phyloP scores from a whole-genome alignment of 2,329 filamentous ascomycete species.

The Alternaria novae-zelandiae region DNA sequence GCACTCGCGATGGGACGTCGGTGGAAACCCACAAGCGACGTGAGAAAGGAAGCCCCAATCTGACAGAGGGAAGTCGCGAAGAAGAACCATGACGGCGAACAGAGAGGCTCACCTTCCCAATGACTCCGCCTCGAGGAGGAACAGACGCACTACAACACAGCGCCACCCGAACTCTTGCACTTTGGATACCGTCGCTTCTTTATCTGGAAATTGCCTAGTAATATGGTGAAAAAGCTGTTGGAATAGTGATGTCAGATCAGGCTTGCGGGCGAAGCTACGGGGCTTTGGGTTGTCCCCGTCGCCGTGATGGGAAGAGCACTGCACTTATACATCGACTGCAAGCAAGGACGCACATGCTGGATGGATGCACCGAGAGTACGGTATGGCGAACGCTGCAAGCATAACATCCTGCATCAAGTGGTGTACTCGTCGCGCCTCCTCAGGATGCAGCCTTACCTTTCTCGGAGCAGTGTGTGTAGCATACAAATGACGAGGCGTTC shows the following conservation, averaged over 20 bases:
- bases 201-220: slow-evolving; percentile 14
- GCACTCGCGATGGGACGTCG: slow-evolving; percentile 23
- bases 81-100: slow-evolving; percentile 6
- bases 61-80: slow-evolving; percentile 22
- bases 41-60: slow-evolving; percentile 27
- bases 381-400: slow-evolving; percentile 28
- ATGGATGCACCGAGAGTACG: slow-evolving; percentile 35
- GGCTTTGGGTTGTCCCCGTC: slow-evolving; percentile 29
- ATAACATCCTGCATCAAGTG: slow-evolving; percentile 36
- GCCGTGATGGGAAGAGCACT: slow-evolving; percentile 30
- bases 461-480: slow-evolving; percentile 38
- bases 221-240: slow-evolving; percentile 44
- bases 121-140: slow-evolving; percentile 13
- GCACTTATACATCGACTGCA: slow-evolving; percentile 39
- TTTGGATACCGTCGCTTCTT: neutral
- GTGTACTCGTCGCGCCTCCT: slow-evolving; percentile 38
- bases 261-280: slow-evolving; percentile 30
- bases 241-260: slow-evolving; percentile 42
- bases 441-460: slow-evolving; percentile 35
- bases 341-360: slow-evolving; percentile 21
- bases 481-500: slow-evolving; percentile 33
- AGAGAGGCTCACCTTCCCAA: slow-evolving; percentile 32
- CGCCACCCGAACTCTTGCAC: slow-evolving; percentile 3
- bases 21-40: slow-evolving; percentile 5
- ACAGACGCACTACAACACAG: slow-evolving; percentile 20